phyloP scores from a whole-genome alignment of 495 filamentous ascomycete species.

The Talaromyces liani region DNA sequence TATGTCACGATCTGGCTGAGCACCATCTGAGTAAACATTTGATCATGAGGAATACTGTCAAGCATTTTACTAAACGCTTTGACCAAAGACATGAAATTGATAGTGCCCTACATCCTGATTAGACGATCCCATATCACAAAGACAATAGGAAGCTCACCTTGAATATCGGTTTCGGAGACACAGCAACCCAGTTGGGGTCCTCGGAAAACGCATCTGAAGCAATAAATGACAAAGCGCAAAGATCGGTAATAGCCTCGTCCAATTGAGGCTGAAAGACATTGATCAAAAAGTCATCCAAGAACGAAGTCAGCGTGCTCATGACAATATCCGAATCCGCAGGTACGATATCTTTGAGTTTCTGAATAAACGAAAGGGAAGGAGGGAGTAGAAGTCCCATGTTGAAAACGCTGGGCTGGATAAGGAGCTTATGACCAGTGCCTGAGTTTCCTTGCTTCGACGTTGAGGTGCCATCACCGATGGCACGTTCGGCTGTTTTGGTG shows the following conservation, averaged over 20 bases:
- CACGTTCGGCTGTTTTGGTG: conserved; percentile 56
- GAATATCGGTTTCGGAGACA: conserved; percentile 80
- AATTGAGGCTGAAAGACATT: conserved; percentile 97
- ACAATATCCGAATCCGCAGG: conserved; percentile 76
- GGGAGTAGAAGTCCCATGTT: conserved; percentile 94
- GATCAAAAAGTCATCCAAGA: conserved; percentile 95
- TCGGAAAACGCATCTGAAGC: conserved; percentile 82
- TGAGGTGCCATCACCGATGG: conserved; percentile 25
- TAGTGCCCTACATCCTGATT: conserved; percentile 52
- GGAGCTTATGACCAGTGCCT: conserved; percentile 71
- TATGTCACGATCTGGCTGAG: conserved; percentile 85
- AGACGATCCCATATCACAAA: neutral
- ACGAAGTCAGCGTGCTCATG: conserved; percentile 82
- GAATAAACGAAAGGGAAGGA: conserved; percentile 88
- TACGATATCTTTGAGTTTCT: conserved; percentile 84
- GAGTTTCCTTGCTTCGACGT: conserved; percentile 39
- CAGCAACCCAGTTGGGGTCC: conserved; percentile 71
- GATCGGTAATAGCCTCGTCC: conserved; percentile 87
- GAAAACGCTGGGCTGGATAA: conserved; percentile 93
- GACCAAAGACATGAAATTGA: conserved; percentile 78
- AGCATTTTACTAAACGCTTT: conserved; percentile 91
- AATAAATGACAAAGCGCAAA: conserved; percentile 74
- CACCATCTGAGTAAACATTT: conserved; percentile 85
- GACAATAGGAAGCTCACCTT: conserved; percentile 36
- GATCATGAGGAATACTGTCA: conserved; percentile 90